Evolutionary conservation across 202 grass and related monocot genomes (phyloP).

Genomic region (Miscanthus sacchariflorus): DNA sequence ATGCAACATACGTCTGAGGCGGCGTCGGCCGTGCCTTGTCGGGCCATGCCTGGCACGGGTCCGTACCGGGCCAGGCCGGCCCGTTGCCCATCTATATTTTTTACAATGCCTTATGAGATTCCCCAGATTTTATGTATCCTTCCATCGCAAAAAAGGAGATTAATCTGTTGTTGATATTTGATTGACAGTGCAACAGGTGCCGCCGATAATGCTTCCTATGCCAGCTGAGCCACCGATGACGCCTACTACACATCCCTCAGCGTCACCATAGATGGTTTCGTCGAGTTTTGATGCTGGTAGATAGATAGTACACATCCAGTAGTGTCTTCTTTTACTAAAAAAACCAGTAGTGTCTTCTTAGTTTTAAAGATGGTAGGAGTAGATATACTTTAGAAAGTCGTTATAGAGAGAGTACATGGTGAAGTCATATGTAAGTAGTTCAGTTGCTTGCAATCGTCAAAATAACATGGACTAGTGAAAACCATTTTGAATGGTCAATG

Average conservation of each 20-base stretch:
- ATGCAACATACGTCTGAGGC: too few species aligned
- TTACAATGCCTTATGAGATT: background rate
- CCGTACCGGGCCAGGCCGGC: too few species aligned
- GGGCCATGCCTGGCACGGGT: too few species aligned
- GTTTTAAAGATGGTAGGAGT: background rate
- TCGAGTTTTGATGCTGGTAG: background rate
- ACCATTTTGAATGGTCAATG: too few species aligned
- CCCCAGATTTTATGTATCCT: background rate
- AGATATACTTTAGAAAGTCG: background rate
- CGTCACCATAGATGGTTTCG: background rate
- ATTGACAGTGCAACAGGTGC: slow-evolving; percentile 26
- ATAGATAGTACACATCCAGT: background rate
- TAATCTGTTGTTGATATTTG: background rate
- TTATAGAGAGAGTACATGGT: background rate
- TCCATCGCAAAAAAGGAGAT: background rate
- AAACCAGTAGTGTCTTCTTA: background rate
- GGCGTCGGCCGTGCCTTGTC: too few species aligned
- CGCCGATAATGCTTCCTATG: slow-evolving; percentile 3
- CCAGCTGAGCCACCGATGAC: background rate
- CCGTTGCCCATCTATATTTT: too few species aligned
- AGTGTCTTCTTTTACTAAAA: background rate
- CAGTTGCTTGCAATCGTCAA: too few species aligned
- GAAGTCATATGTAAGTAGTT: background rate
- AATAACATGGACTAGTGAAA: too few species aligned
- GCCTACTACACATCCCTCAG: background rate